Evolutionary conservation across 1,284 basidiomycete genomes (phyloP).

Genomic region (Laetiporus sulphureus): DNA sequence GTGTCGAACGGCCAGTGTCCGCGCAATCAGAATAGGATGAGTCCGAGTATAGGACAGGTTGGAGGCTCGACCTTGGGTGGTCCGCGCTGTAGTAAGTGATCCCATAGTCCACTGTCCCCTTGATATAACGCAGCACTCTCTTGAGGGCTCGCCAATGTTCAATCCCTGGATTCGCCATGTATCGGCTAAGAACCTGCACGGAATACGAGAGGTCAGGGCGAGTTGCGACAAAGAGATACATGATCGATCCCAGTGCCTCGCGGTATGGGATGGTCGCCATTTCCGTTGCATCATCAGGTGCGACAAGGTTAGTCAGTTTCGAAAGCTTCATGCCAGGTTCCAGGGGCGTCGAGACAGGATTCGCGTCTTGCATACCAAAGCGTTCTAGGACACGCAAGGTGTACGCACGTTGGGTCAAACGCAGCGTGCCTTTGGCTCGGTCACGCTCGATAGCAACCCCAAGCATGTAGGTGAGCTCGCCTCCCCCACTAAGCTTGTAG

Average conservation of each 20-base stretch:
- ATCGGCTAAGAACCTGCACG: background rate
- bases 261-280: constrained; percentile 2
- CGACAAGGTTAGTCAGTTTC: background rate
- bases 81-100: constrained; percentile 26
- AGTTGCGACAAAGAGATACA: constrained; percentile 31
- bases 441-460: constrained; percentile 28
- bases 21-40: constrained; percentile 35
- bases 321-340: background rate
- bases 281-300: background rate
- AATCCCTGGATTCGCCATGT: background rate
- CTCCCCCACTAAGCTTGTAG: constrained; percentile 27
- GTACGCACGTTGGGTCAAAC: constrained; percentile 24
- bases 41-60: too few relatives aligned
- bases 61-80: too few relatives aligned
- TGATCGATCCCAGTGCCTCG: constrained; percentile 16
- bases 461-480: constrained; percentile 25
- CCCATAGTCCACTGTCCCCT: constrained; percentile 26
- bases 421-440: constrained; percentile 18
- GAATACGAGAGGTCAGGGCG: constrained; percentile 17
- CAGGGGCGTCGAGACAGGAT: constrained; percentile 16
- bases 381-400: constrained; percentile 22
- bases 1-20: constrained; percentile 24
- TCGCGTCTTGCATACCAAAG: constrained; percentile 17
- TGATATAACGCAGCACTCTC: constrained; percentile 33
- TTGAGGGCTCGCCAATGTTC: constrained; percentile 24